A percentile compares a stretch with the other conserved stretches of the same genome.
phyloP scores from a whole-genome alignment of 177 flowering plant genomes.

The Tripterygium wilfordii region DNA sequence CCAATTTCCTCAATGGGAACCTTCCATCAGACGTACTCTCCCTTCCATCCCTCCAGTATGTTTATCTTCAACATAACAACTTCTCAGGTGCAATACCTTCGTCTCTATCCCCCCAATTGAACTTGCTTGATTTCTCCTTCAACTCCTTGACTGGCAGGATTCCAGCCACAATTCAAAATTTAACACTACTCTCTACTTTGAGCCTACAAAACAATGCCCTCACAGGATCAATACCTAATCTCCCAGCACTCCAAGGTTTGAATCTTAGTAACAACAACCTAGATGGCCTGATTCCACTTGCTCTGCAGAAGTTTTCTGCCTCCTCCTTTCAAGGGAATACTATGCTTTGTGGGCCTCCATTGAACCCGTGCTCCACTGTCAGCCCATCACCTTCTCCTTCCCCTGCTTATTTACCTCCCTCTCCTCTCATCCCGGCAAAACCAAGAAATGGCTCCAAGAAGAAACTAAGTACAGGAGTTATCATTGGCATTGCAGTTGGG shows the following conservation, averaged over 20 bases:
- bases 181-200: slow-evolving; percentile 49
- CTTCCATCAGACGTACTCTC: slow-evolving; percentile 62
- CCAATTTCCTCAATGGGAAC: slow-evolving; percentile 50
- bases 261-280: slow-evolving; percentile 71
- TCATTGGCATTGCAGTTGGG: slow-evolving; percentile 64
- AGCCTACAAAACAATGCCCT: slow-evolving; percentile 72
- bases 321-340: slow-evolving; percentile 75
- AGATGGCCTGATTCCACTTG: slow-evolving; percentile 67
- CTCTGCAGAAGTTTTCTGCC: slow-evolving; percentile 45
- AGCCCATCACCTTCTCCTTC: slow-evolving; percentile 48
- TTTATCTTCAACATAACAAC: slow-evolving; percentile 62
- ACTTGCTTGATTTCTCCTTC: slow-evolving; percentile 61
- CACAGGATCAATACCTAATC: slow-evolving; percentile 56
- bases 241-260: slow-evolving; percentile 44
- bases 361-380: slow-evolving; percentile 38
- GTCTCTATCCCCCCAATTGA: slow-evolving; percentile 39
- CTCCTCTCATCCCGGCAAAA: background rate
- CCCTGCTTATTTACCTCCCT: slow-evolving; percentile 1
- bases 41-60: slow-evolving; percentile 48
- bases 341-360: slow-evolving; percentile 66
- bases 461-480: slow-evolving; percentile 40
- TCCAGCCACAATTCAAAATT: slow-evolving; percentile 48
- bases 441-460: slow-evolving; percentile 21
- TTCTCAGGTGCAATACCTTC: slow-evolving; percentile 72
- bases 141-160: slow-evolving; percentile 69